A percentile compares a stretch with the other conserved stretches of the same genome.
These are phyloP conservation scores for Emmonsiellopsis sp. DNA, from an alignment of 2,329 filamentous ascomycete genomes.

Conservation along the genomic window DNA sequence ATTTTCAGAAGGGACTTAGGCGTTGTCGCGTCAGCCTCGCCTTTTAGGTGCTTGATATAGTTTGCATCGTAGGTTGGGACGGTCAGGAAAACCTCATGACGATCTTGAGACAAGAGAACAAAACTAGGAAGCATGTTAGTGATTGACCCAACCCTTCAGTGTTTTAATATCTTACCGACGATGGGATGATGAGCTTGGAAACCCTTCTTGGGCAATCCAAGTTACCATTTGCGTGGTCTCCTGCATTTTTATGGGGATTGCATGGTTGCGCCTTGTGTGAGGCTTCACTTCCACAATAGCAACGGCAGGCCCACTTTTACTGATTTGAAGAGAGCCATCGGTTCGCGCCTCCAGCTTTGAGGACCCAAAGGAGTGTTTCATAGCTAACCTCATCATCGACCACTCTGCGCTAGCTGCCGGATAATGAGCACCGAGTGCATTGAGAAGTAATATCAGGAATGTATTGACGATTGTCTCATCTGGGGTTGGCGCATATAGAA, in stretches of 20 bases:
- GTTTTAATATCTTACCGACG: background rate
- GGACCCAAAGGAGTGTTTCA: background rate
- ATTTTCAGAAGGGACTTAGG: background rate
- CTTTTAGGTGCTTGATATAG: background rate
- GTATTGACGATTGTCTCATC: background rate
- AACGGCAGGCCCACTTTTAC: background rate
- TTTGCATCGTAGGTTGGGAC: background rate
- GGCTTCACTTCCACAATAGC: background rate
- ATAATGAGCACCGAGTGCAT: background rate
- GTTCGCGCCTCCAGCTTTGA: background rate
- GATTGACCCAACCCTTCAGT: background rate
- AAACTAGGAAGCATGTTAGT: background rate
- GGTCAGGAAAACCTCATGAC: background rate
- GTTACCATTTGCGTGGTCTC: background rate
- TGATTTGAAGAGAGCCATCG: background rate
- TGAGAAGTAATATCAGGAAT: background rate
- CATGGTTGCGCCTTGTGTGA: background rate
- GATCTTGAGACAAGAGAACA: background rate
- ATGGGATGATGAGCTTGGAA: background rate
- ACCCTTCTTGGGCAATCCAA: background rate
- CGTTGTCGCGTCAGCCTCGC: background rate
- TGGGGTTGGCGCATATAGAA: too few relatives aligned
- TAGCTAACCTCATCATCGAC: background rate
- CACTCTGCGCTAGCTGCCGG: background rate
- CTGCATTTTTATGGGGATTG: background rate